Evolutionary conservation across 768 basidiomycete species (phyloP).

Genomic region (Rossbeevera mucosa): DNA sequence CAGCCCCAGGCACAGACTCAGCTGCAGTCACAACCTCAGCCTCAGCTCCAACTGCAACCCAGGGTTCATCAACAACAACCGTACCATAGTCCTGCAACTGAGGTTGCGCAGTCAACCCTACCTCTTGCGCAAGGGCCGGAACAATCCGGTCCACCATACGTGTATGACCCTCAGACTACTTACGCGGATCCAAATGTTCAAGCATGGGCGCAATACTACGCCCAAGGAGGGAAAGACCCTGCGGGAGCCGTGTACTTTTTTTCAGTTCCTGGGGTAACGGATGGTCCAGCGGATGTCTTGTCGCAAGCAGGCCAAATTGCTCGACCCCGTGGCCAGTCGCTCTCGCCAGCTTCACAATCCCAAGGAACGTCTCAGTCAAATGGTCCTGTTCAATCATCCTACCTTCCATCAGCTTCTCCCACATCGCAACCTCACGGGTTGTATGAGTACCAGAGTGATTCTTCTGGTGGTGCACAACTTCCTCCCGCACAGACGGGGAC

Average conservation of each 20-base stretch:
- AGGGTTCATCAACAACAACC: conserved; percentile 30
- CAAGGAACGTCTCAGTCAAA: conserved; percentile 16
- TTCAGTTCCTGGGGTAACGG: conserved; percentile 70
- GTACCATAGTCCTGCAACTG: conserved; percentile 9
- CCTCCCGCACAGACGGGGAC: conserved; percentile 2
- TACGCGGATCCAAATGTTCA: conserved; percentile 80
- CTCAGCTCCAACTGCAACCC: conserved; percentile 23
- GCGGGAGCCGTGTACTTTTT: conserved; percentile 80
- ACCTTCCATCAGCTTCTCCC: conserved; percentile 6
- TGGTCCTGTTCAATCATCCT: conserved; percentile 9
- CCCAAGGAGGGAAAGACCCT: conserved; percentile 67
- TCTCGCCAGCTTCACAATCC: conserved; percentile 14
- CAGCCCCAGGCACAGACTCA: conserved; percentile 16
- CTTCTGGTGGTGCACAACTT: not conserved
- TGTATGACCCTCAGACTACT: conserved; percentile 59
- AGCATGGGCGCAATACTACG: conserved; percentile 85
- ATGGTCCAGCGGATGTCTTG: conserved; percentile 25
- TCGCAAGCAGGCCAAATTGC: conserved; percentile 5
- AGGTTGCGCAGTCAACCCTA: conserved; percentile 7
- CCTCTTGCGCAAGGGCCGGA: conserved; percentile 15
- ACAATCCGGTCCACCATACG: conserved; percentile 42
- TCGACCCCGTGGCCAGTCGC: conserved; percentile 13
- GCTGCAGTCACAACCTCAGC: conserved; percentile 26
- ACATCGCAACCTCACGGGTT: conserved; percentile 15
- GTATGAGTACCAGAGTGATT: conserved; percentile 21